Evolutionary conservation across 345 rosid genomes (phyloP).

Genomic region (Aquilaria malaccensis): DNA sequence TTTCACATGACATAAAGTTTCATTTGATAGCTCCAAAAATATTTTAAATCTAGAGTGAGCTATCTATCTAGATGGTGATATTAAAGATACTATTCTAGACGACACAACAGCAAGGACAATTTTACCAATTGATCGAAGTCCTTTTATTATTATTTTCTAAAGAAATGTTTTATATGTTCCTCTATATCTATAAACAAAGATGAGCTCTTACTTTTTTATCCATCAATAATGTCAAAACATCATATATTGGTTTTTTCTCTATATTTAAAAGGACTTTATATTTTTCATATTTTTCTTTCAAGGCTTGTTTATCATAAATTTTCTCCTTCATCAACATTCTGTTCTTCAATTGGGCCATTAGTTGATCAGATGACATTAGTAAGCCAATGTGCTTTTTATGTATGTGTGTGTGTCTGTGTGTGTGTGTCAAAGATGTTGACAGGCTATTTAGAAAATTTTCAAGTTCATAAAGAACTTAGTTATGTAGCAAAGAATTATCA

Average conservation of each 20-base stretch:
- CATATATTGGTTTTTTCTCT: neutral
- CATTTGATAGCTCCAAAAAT: neutral
- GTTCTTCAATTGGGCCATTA: neutral
- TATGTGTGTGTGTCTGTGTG: too few species aligned
- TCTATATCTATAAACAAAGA: neutral
- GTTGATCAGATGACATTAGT: neutral
- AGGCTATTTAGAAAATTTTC: too few species aligned
- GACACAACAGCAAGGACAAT: neutral
- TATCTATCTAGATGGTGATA: neutral
- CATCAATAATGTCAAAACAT: too few species aligned
- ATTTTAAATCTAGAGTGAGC: conserved; percentile 10
- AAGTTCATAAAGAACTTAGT: neutral
- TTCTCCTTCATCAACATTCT: neutral
- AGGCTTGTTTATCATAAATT: neutral
- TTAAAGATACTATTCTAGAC: neutral
- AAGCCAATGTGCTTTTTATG: neutral
- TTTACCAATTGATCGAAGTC: neutral
- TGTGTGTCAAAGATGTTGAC: too few species aligned
- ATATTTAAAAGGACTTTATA: neutral
- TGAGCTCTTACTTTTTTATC: neutral
- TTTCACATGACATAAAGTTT: conserved; percentile 5
- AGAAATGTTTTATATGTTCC: neutral
- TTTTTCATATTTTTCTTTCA: too few species aligned
- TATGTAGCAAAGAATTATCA: too few species aligned
- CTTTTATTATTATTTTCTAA: neutral